Conservation (phyloP, 331 rosid species). For the Phaseolus coccineus region DNA sequence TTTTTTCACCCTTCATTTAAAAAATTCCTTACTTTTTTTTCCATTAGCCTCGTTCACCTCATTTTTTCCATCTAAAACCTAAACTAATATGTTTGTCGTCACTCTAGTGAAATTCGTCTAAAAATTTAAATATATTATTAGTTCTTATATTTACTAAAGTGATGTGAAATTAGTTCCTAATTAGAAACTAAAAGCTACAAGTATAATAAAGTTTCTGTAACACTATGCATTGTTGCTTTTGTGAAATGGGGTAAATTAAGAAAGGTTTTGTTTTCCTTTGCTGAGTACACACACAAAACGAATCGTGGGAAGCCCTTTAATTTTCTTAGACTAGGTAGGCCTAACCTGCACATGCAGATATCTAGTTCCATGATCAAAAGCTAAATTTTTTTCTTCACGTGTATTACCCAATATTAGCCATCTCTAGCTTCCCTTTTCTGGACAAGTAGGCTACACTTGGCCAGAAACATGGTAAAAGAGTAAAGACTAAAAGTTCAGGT, state of each 20-base stretch:
- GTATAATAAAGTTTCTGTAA: not conserved
- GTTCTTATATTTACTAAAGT: not conserved
- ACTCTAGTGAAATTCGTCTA: no score
- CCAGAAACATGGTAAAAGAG: constrained; percentile 6
- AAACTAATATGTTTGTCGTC: no score
- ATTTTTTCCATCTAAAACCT: no score
- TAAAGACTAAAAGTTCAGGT: constrained; percentile 12
- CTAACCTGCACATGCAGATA: constrained; percentile 24
- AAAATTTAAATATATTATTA: not conserved
- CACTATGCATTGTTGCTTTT: not conserved
- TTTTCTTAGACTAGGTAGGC: constrained; percentile 31
- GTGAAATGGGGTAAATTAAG: not conserved
- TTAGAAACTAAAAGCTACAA: not conserved
- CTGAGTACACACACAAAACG: not conserved
- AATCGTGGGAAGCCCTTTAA: not conserved
- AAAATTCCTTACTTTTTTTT: no score
- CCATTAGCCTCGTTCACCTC: no score
- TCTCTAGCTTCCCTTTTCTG: not conserved
- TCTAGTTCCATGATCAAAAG: constrained; percentile 34
- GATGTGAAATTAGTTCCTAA: not conserved
- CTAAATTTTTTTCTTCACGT: constrained; percentile 21
- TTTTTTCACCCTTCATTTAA: not conserved
- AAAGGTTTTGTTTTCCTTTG: not conserved
- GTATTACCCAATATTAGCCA: constrained; percentile 3
- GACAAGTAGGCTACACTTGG: constrained; percentile 39